phyloP scores from a whole-genome alignment of 2,329 filamentous ascomycete genomes.

The Fusarium armeniacum region DNA sequence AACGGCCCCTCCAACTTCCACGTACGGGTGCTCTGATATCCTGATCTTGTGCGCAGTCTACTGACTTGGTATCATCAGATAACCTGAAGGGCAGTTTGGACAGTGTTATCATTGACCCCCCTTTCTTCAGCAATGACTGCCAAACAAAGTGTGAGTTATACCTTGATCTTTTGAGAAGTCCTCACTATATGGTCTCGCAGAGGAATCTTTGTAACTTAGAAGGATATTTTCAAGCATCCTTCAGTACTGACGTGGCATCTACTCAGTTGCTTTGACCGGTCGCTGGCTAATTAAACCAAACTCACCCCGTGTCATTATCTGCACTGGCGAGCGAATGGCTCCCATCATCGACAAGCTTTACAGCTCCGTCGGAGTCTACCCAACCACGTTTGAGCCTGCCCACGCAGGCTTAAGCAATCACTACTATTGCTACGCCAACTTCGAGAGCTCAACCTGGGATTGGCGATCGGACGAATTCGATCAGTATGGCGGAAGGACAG shows the following conservation, averaged over 20 bases:
- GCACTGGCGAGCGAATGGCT: slow-evolving; percentile 84
- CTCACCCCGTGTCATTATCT: slow-evolving; percentile 69
- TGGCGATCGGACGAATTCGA: slow-evolving; percentile 52
- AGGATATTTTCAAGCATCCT: not conserved
- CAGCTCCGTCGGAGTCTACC: slow-evolving; percentile 69
- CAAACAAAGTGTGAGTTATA: slow-evolving; percentile 76
- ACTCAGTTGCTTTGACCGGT: slow-evolving; percentile 77
- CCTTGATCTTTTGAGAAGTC: not conserved
- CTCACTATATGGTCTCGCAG: not conserved
- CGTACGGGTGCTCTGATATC: slow-evolving; percentile 52
- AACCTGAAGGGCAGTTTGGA: slow-evolving; percentile 75
- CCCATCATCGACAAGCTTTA: slow-evolving; percentile 76
- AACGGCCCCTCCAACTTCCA: slow-evolving; percentile 75
- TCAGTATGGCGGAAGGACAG: not conserved
- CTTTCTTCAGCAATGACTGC: slow-evolving; percentile 84
- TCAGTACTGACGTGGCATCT: slow-evolving; percentile 31
- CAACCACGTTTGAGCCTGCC: slow-evolving; percentile 76
- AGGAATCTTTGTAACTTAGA: not conserved
- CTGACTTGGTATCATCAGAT: slow-evolving; percentile 50
- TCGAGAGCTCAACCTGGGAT: slow-evolving; percentile 71
- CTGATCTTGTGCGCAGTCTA: not conserved
- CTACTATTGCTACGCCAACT: slow-evolving; percentile 85
- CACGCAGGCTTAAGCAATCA: slow-evolving; percentile 85
- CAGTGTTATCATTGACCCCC: slow-evolving; percentile 81
- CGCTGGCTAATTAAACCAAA: slow-evolving; percentile 74